phyloP scores from a whole-genome alignment of 2,329 filamentous ascomycete species.

The Mycocentrospora acerina region DNA sequence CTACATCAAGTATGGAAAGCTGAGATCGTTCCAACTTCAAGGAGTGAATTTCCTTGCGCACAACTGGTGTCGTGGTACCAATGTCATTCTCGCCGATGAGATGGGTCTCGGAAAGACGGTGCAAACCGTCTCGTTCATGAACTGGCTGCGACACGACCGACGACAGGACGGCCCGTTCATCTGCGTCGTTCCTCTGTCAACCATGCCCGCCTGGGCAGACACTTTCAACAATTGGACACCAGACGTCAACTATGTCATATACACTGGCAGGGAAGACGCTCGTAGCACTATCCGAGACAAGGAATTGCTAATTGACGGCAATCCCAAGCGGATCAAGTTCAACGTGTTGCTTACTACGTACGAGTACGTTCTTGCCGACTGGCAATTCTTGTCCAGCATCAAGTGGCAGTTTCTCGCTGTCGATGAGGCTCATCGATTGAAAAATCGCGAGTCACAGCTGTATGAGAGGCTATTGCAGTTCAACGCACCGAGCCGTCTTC shows the following conservation, averaged over 20 bases:
- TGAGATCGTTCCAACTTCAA: conserved; percentile 90
- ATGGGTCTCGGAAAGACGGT: conserved; percentile 99
- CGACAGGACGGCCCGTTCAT: conserved; percentile 92
- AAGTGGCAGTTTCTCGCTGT: conserved; percentile 98
- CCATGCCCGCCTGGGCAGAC: conserved; percentile 97
- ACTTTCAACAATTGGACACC: conserved; percentile 97
- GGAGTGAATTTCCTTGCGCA: conserved; percentile 94
- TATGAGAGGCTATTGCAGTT: conserved; percentile 85
- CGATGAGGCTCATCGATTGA: conserved; percentile 94
- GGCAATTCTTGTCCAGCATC: conserved; percentile 79
- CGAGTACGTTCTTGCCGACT: conserved; percentile 89
- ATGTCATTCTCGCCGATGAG: conserved; percentile 96
- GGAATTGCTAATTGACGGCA: conserved; percentile 83
- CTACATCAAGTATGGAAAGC: conserved; percentile 80
- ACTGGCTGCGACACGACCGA: conserved; percentile 90
- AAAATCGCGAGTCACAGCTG: conserved; percentile 92
- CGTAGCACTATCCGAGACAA: conserved; percentile 87
- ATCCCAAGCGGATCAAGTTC: conserved; percentile 88
- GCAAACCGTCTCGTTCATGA: conserved; percentile 94
- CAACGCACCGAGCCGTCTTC: conserved; percentile 80
- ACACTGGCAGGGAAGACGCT: conserved; percentile 85
- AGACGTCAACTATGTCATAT: conserved; percentile 95
- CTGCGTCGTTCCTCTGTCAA: conserved; percentile 94
- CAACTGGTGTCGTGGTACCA: conserved; percentile 92
- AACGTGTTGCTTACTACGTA: conserved; percentile 98